Evolutionary conservation across 164 flowering plant genomes (phyloP), one percentile per base, ranked within the genome.

Genomic region (Berberis vulgaris): DNA sequence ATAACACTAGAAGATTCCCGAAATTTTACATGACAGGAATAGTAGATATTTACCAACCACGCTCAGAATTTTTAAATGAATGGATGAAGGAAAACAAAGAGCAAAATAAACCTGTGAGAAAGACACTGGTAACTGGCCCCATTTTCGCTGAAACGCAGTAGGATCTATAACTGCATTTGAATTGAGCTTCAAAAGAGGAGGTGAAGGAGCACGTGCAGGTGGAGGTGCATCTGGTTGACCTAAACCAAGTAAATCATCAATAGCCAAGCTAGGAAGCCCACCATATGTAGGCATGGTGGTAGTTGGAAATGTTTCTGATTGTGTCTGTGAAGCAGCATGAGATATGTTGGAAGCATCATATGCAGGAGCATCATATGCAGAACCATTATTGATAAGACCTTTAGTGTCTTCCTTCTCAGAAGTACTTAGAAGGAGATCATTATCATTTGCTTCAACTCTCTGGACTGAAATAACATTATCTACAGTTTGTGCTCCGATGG

Each of bases 111-210:
- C 99, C 99, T 87, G 82, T 60, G 98, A 79, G 67, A 79, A 47
- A 46, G 92, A 76, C 60, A 83, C 65, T 13, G 91, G 82, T 46
- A 95, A 77, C 62, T 87, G 91, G 60, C 94, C 91, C 99, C 99
- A 95, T 75, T 95, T 95, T 65, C 84, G 88, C 83, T 95, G 97
- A 73, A 91, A 95, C 67, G 85, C 76, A 64, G 75, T 74, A 39
- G 97, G 91, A 76, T 91, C 97, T 47, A 95, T 68, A 66, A 67
- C 80, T 67, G 98, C 87, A 80, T 81, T 88, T 67, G 86, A 66
- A 71, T 83, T 84, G 59, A 95, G 96, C 71, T 81, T 82, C 78
- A 95, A 70, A 49, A 80, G 59, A 69, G 92, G 88, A 45, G 88
- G 79, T 60, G 80, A 59, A 62, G 26, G 26, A 26, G 26, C 26